Base-by-base conservation (phyloP, 2,329 filamentous ascomycete genomes). In the Leptosphaerulina australis region DNA sequence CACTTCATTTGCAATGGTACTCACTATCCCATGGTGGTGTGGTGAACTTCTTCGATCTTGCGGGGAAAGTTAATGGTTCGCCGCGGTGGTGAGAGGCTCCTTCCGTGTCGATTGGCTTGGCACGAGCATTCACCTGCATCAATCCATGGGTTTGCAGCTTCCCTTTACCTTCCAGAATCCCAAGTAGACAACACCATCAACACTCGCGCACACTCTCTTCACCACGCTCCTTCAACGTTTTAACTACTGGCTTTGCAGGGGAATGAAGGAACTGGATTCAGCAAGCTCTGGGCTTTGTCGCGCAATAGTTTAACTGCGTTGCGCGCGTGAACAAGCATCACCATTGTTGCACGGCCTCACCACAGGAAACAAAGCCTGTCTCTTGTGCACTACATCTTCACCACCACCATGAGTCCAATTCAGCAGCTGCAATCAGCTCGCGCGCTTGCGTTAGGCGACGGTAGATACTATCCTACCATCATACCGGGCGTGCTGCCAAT, bases 401-500 rank as follows among this genome's bases (percentile, higher is more conserved):
- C 49, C 59, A 40, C 57, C 54, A 53, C 45, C 53, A 72, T 70
- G 67, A 67, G 52, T 58, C 56, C 63, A 45, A 61, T 97, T 66
- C 83, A 85, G 64, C 92, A 97, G 79, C 87, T 99, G 63, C 87
- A 95, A 72, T 87, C 89, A 65, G 94, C 94, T 57, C 90, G 94
- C 68, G 90, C 90, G 71, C 87, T 97, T 55, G 92, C 95, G 44
- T 83, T 97, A 52, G 85, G 84, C 62, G 92, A 97, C 75, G 83
- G 92, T 57, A 86, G 85, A 68, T 91, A 95, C 76, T 99, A 97
- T 74, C 86, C 88, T 40, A 90, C 90, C 73, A 93, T 99, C 70
- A 87, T 99, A 56, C 89, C 90, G 68, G 91, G 91, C 37, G 91
- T 97, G 56, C 79, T 97, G n/a, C 91, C 92, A 47, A 92, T 97